Base-by-base conservation (phyloP, 2,329 filamentous ascomycete species). In the Leptographium procerum region DNA sequence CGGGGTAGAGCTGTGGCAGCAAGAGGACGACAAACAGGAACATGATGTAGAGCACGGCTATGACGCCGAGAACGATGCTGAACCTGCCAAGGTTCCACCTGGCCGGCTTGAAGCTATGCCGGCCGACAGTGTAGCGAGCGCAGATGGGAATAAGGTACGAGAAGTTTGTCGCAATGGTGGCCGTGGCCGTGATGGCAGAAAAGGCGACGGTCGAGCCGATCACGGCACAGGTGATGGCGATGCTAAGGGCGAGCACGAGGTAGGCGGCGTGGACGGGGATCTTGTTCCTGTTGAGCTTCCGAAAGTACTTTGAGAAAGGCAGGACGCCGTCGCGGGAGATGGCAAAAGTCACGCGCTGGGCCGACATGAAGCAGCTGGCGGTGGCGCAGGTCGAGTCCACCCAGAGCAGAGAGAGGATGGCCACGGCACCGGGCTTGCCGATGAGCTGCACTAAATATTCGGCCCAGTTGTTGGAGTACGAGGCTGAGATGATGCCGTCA, bases 141-240 rank as follows among this genome's bases (percentile, higher is more conserved):
- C 70, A 60, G 48, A 74, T 73, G 2, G 71, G 71, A 52, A 73
- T 69, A 22, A 72, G 65, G 55, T 73, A 73, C 2, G 66, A 69
- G 43, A 72, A 65, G 50, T 73, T 74, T 1, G 70, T 71, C 8
- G 69, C 66, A 52, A 73, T 70, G 1, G 71, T 72, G 5, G 69
- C 69, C 8, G 67, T 69, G 16, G 69, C 69, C 1, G 71, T 65
- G 10, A 73, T 66, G 16, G 70, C 69, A 62, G 74, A 75, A 65
- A 76, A 76, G 13, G 74, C 74, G 1, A 73, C 73, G 0, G 68
- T 69, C 3, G 71, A 73, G n/a, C 71, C 73, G n/a, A 77, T 70
- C 57, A 75, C 75, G 1, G 76, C 64, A 52, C 69, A 70, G 6
- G 74, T 75, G 0, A 76, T 64, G 14, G 70, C 62, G 9, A 72